Percentiles rank a stretch among this genome's conserved stretches.
Evolutionary conservation across 2,329 filamentous ascomycete species (phyloP).

Genomic region (Apiospora pterosperma): DNA sequence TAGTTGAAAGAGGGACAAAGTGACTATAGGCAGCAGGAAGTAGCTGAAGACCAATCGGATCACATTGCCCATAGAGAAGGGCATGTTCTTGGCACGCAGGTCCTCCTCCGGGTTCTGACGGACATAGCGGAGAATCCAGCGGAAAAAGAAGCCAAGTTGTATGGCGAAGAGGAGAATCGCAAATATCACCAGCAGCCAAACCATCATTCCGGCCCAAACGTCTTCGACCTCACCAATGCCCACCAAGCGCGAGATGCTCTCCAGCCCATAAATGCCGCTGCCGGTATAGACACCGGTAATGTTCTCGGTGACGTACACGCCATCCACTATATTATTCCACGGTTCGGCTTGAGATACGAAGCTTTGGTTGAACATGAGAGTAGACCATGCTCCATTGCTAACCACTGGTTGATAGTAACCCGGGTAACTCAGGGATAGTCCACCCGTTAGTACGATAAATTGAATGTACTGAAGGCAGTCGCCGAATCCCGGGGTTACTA

Average conservation of each 20-base stretch:
- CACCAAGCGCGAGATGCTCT: conserved; percentile 74
- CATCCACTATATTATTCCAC: conserved; percentile 69
- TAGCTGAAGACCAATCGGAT: conserved; percentile 90
- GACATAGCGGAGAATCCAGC: conserved; percentile 72
- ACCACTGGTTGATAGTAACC: conserved; percentile 92
- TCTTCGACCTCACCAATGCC: conserved; percentile 75
- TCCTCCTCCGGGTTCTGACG: conserved; percentile 78
- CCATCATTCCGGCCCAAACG: conserved; percentile 90
- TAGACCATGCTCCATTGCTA: conserved; percentile 84
- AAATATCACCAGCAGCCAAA: conserved; percentile 82
- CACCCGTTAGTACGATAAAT: conserved; percentile 84
- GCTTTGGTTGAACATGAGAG: conserved; percentile 89
- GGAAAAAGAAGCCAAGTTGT: conserved; percentile 72
- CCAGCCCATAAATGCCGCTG: conserved; percentile 72
- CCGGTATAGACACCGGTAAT: conserved; percentile 71
- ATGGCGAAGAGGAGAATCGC: conserved; percentile 63
- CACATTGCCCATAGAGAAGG: conserved; percentile 76
- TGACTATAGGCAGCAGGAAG: conserved; percentile 81
- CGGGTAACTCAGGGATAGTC: conserved; percentile 82
- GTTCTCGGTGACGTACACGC: conserved; percentile 78
- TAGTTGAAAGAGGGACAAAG: conserved; percentile 87
- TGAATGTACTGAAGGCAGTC: conserved; percentile 98
- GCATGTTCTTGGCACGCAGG: conserved; percentile 83
- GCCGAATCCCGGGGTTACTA: conserved; percentile 94
- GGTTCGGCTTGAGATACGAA: conserved; percentile 69